These are phyloP conservation scores for Hypoxylon sp. DNA, from an alignment of 2,329 filamentous ascomycete genomes.

Conservation along the genomic window DNA sequence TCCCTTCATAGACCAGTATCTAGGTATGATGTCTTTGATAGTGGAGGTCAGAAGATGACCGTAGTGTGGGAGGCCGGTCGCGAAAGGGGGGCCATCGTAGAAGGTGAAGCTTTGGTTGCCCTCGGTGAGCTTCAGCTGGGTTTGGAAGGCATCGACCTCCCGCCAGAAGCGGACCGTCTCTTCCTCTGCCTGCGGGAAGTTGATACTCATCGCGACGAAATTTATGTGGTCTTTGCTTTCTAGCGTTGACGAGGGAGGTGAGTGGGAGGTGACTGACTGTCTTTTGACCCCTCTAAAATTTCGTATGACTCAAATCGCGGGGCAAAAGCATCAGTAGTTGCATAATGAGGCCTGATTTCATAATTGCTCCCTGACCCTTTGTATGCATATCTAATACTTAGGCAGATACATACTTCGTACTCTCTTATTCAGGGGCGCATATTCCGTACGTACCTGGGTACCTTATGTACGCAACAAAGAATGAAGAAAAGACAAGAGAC, in stretches of 20 bases:
- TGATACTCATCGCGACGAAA: conserved; percentile 76
- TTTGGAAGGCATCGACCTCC: conserved; percentile 90
- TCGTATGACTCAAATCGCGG: conserved; percentile 32
- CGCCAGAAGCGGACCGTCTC: conserved; percentile 86
- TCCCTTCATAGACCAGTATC: conserved; percentile 98
- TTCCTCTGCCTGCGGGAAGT: conserved; percentile 94
- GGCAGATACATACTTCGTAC: no score
- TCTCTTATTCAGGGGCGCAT: no score
- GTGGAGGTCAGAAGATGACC: conserved; percentile 88
- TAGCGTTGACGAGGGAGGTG: neutral
- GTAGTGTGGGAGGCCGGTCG: conserved; percentile 76
- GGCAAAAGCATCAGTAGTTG: neutral
- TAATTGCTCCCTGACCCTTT: no score
- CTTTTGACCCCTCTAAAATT: conserved; percentile 28
- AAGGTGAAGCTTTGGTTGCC: conserved; percentile 90
- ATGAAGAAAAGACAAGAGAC: neutral
- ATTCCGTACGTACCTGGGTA: neutral
- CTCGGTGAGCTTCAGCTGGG: conserved; percentile 82
- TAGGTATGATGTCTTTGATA: conserved; percentile 96
- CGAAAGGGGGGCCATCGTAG: conserved; percentile 88
- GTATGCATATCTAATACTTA: no score
- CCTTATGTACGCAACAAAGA: neutral
- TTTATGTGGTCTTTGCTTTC: conserved; percentile 7
- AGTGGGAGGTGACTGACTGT: neutral
- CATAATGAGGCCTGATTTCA: neutral